Percentiles rank a stretch among this genome's conserved stretches.
phyloP scores from a whole-genome alignment of 805 yeast genomes.

The Starmerella apicola region DNA sequence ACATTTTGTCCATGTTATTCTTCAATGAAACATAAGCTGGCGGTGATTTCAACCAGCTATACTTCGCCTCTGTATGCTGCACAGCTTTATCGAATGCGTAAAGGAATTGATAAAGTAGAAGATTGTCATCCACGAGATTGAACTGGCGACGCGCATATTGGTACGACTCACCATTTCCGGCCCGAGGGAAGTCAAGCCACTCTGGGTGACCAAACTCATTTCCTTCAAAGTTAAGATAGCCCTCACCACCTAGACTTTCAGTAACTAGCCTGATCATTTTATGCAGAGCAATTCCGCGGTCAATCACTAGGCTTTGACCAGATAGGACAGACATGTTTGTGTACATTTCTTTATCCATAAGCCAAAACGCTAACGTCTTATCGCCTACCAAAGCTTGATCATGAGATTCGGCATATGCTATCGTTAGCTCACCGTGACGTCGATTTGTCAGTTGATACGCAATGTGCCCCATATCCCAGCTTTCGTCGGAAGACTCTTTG shows the following conservation, averaged over 20 bases:
- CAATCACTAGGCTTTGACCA: conserved; percentile 63
- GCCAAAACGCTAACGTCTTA: conserved; percentile 92
- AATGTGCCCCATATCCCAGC: conserved; percentile 80
- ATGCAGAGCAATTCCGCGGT: conserved; percentile 83
- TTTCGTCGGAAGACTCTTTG: conserved; percentile 73
- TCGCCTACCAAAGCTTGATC: conserved; percentile 98
- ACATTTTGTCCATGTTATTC: conserved; percentile 76
- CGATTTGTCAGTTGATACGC: conserved; percentile 76
- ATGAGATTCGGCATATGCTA: conserved; percentile 87
- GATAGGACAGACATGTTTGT: conserved; percentile 78
- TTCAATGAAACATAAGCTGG: conserved; percentile 79
- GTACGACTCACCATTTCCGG: conserved; percentile 74
- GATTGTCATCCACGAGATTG: conserved; percentile 66
- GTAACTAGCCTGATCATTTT: conserved; percentile 82
- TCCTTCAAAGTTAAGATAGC: conserved; percentile 90
- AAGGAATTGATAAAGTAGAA: conserved; percentile 66
- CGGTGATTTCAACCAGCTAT: conserved; percentile 59
- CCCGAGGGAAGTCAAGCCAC: conserved; percentile 95
- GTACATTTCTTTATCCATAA: conserved; percentile 97
- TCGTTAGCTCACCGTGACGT: conserved; percentile 76
- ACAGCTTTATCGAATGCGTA: conserved; percentile 75
- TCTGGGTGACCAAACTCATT: conserved; percentile 98
- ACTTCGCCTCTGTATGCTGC: conserved; percentile 61
- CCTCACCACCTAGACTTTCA: conserved; percentile 91
- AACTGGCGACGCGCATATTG: conserved; percentile 94